These are phyloP conservation scores for Rhododendron ovatum DNA, from an alignment of 148 eudicot species.

Conservation along the genomic window DNA sequence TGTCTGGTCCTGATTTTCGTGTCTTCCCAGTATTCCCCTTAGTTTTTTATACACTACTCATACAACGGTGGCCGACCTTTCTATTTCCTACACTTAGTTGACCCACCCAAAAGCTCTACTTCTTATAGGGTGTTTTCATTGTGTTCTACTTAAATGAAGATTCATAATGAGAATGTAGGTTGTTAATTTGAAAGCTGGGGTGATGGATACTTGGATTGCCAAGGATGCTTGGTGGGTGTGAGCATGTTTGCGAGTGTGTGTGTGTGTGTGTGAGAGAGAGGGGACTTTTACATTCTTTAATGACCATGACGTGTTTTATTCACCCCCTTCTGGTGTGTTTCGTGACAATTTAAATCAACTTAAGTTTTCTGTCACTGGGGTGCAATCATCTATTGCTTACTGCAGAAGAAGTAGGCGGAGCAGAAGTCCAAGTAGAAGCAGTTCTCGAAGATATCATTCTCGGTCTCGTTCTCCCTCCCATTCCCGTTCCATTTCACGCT, in stretches of 20 bases:
- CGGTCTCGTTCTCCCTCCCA: conserved; percentile 53
- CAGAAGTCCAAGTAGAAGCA: conserved; percentile 75
- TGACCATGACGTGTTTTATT: not conserved
- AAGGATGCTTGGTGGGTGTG: not conserved
- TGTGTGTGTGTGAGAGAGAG: not conserved
- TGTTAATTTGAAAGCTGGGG: not conserved
- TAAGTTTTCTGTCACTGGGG: not conserved
- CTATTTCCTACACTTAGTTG: not conserved
- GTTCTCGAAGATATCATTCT: conserved; percentile 61
- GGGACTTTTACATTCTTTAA: not conserved
- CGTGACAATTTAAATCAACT: not conserved
- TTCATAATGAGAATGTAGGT: not conserved
- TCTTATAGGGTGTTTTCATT: not conserved
- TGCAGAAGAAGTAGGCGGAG: conserved; percentile 73
- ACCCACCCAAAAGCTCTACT: not conserved
- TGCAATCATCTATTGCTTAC: conserved; percentile 6
- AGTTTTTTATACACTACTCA: not conserved
- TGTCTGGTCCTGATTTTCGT: not conserved
- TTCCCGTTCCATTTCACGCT: conserved; percentile 47
- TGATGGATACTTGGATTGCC: not conserved
- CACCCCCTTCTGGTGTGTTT: not conserved
- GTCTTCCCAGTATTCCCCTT: not conserved
- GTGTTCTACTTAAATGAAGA: not conserved
- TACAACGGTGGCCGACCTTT: not conserved
- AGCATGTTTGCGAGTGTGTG: not conserved